These are phyloP conservation scores for Penicillium sp. DNA, from an alignment of 2,329 filamentous ascomycete species.

Conservation along the genomic window DNA sequence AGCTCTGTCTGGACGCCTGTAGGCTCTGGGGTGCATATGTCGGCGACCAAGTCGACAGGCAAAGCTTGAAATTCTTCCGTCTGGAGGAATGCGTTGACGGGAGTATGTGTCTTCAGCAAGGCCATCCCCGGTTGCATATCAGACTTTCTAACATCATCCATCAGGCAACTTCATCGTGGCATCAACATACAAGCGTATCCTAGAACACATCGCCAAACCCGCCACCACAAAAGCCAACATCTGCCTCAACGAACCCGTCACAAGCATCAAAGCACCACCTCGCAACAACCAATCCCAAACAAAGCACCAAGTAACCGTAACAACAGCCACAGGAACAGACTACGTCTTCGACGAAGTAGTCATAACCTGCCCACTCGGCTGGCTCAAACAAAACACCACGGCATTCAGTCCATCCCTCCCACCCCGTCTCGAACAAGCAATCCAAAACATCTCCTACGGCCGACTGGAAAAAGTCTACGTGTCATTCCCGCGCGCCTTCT, in stretches of 20 bases:
- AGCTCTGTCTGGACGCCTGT: conserved; percentile 52
- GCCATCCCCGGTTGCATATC: neutral
- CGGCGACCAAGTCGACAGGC: conserved; percentile 56
- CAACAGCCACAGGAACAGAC: conserved; percentile 33
- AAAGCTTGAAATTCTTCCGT: conserved; percentile 64
- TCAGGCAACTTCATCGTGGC: conserved; percentile 60
- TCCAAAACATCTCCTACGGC: conserved; percentile 48
- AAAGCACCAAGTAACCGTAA: conserved; percentile 44
- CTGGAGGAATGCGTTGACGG: conserved; percentile 66
- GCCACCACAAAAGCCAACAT: conserved; percentile 50
- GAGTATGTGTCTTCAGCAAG: conserved; percentile 26
- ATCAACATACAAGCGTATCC: conserved; percentile 58
- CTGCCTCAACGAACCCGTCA: conserved; percentile 45
- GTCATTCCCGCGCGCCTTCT: conserved; percentile 73
- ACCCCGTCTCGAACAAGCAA: conserved; percentile 41
- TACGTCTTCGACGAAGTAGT: conserved; percentile 51
- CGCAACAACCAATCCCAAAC: conserved; percentile 9
- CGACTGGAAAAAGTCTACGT: conserved; percentile 53
- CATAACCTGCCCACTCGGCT: conserved; percentile 53
- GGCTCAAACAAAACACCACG: conserved; percentile 48
- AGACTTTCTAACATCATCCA: neutral
- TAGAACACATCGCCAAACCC: conserved; percentile 50
- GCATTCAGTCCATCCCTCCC: conserved; percentile 48
- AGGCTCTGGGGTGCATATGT: conserved; percentile 65
- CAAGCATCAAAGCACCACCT: conserved; percentile 33